phyloP scores from a whole-genome alignment of 2,329 filamentous ascomycete species.

The Fusarium foetens region DNA sequence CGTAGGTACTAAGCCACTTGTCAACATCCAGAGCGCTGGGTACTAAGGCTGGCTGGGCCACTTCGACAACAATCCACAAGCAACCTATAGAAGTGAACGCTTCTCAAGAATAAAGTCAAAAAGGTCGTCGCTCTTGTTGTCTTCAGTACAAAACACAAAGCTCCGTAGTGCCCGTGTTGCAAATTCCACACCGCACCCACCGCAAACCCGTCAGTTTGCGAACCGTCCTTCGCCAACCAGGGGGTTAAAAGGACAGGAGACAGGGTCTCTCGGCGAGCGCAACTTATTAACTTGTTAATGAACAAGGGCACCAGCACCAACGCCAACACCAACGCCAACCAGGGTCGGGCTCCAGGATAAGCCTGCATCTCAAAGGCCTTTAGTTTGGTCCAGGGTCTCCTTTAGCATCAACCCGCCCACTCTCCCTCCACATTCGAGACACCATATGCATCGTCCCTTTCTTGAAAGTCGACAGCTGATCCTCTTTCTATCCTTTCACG shows the following conservation, averaged over 20 bases:
- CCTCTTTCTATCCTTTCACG: constrained; percentile 39
- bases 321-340: constrained; percentile 19
- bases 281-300: constrained; percentile 18
- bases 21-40: not conserved
- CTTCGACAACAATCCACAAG: constrained; percentile 13
- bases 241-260: constrained; percentile 2
- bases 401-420: constrained; percentile 40
- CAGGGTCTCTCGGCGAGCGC: constrained; percentile 27
- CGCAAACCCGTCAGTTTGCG: constrained; percentile 38
- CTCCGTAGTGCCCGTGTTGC: constrained; percentile 20
- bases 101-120: constrained; percentile 7
- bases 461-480: constrained; percentile 39
- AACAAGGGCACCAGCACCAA: constrained; percentile 28
- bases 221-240: constrained; percentile 33
- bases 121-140: not conserved
- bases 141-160: not conserved
- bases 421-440: constrained; percentile 49
- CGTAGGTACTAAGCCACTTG: not conserved
- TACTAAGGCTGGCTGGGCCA: not conserved
- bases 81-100: not conserved
- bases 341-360: constrained; percentile 31
- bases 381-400: constrained; percentile 38
- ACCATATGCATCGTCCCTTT: constrained; percentile 46
- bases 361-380: constrained; percentile 28
- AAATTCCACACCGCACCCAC: constrained; percentile 45